phyloP scores from a whole-genome alignment of 768 basidiomycete species.

The Russula ochroleuca region DNA sequence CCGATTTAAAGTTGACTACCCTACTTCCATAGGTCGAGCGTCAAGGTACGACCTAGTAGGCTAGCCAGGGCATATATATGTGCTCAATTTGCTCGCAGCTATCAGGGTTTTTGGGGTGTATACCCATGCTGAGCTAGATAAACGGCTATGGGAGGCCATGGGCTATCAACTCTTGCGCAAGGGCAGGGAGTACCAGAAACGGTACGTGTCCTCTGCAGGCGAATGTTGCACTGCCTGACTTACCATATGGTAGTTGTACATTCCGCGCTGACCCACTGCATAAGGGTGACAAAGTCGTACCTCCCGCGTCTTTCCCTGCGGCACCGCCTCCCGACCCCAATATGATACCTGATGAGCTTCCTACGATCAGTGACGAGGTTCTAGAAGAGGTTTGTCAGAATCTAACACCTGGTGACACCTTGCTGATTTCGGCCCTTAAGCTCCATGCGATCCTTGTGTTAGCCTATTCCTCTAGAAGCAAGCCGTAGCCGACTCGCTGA shows the following conservation, averaged over 20 bases:
- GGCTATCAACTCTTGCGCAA: constrained; percentile 40
- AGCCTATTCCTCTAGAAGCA: constrained; percentile 1
- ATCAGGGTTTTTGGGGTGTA: constrained; percentile 50
- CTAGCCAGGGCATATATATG: background rate
- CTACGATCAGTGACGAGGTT: constrained; percentile 43
- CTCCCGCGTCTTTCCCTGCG: constrained; percentile 51
- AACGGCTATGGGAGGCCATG: constrained; percentile 45
- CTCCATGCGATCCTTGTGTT: constrained; percentile 59
- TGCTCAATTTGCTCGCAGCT: constrained; percentile 31
- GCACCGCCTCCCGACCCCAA: constrained; percentile 30
- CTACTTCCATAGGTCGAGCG: constrained; percentile 34
- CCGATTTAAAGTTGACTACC: background rate
- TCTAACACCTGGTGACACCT: background rate
- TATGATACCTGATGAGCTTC: constrained; percentile 25
- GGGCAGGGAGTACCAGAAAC: constrained; percentile 50
- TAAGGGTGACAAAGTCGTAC: constrained; percentile 42
- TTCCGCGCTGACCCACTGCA: constrained; percentile 38
- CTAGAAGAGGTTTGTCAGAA: constrained; percentile 42
- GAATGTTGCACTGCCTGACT: background rate
- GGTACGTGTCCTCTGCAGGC: constrained; percentile 35
- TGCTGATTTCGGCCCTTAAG: constrained; percentile 32
- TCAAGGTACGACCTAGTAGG: constrained; percentile 34
- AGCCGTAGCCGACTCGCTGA: background rate
- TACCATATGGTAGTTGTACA: constrained; percentile 39
- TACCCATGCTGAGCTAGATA: constrained; percentile 45